phyloP scores from a whole-genome alignment of 805 yeast genomes.

The Naumovozyma baii region DNA sequence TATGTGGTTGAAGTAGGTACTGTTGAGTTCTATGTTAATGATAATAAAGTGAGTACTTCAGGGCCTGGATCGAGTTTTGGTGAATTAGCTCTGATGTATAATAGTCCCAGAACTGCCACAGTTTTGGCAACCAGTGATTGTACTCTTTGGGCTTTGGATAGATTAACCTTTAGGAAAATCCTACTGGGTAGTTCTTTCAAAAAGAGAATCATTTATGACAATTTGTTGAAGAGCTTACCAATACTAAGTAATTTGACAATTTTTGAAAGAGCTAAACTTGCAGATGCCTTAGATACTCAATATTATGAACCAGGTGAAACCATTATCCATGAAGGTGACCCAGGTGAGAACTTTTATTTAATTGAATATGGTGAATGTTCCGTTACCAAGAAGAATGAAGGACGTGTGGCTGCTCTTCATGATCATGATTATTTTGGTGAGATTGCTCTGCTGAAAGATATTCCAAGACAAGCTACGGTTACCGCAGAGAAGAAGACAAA shows the following conservation, averaged over 20 bases:
- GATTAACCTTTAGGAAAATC: slow-evolving; percentile 86
- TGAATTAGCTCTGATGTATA: slow-evolving; percentile 94
- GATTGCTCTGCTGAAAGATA: slow-evolving; percentile 81
- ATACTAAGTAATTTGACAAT: slow-evolving; percentile 61
- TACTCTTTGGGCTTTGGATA: slow-evolving; percentile 85
- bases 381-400: slow-evolving; percentile 51
- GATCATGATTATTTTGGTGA: slow-evolving; percentile 96
- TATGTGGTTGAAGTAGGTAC: slow-evolving; percentile 38
- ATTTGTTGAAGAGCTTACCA: slow-evolving; percentile 77
- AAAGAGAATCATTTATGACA: slow-evolving; percentile 85
- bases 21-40: slow-evolving; percentile 70
- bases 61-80: slow-evolving; percentile 90
- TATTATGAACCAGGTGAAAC: slow-evolving; percentile 58
- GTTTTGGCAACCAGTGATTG: slow-evolving; percentile 64
- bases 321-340: slow-evolving; percentile 80
- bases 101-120: slow-evolving; percentile 96
- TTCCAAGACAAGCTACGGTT: slow-evolving; percentile 91
- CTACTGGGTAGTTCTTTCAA: slow-evolving; percentile 82
- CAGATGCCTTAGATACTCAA: slow-evolving; percentile 86
- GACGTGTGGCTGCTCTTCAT: slow-evolving; percentile 48
- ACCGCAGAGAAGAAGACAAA: slow-evolving; percentile 64
- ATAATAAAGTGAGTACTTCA: slow-evolving; percentile 55
- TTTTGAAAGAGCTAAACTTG: slow-evolving; percentile 82
- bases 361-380: slow-evolving; percentile 77
- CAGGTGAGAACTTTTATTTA: slow-evolving; percentile 64